Base-by-base conservation (phyloP, 2,329 filamentous ascomycete genomes). In the Penicillium sp. region DNA sequence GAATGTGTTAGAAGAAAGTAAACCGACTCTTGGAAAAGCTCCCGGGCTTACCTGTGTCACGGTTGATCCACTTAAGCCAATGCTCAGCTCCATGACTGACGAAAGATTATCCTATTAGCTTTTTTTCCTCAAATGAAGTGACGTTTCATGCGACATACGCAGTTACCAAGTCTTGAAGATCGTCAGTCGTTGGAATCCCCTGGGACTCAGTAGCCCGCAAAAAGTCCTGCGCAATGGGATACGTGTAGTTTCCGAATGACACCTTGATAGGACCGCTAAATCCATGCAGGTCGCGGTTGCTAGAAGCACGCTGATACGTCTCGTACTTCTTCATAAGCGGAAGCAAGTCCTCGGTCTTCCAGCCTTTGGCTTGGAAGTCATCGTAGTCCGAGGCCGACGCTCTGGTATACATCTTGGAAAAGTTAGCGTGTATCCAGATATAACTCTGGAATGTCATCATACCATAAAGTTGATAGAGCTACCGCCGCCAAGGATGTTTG, bases 61-160 rank as follows among this genome's bases (percentile, higher is more conserved):
- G 82, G 67, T 92, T 92, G 73, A 92, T 92, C 89, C 89, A 92
- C 74, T 92, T 92, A 53, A 92, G 77, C 89, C 89, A 92, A 61
- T 92, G 89, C 74, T 92, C 88, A 44, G 88, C 89, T 59, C 89
- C 89, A 56, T 86, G 84, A 14, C 71, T 73, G 27, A 31, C 27
- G 37, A 37, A 12, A 12, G 1, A 18, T 18, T 2, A 9, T n/a
- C 1, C 5, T 11, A 6, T 57, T 37, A 57, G 51, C 27, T 2
- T 22, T 31, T 9, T 3, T 3, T n/a, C n/a, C 14, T 6, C 6
- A 7, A 29, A 37, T 14, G 4, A 7, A 11, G 35, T 18, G 0
- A 11, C 18, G 29, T 3, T 35, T 6, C 6, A 6, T 26, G 22
- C 0, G 22, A 55, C 67, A 51, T 67, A 74, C 70, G 63, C 75